Percentiles rank a stretch among this genome's conserved stretches.
Conservation (phyloP, 352 stramenopile species). For the Phytophthora niederhauseri region DNA sequence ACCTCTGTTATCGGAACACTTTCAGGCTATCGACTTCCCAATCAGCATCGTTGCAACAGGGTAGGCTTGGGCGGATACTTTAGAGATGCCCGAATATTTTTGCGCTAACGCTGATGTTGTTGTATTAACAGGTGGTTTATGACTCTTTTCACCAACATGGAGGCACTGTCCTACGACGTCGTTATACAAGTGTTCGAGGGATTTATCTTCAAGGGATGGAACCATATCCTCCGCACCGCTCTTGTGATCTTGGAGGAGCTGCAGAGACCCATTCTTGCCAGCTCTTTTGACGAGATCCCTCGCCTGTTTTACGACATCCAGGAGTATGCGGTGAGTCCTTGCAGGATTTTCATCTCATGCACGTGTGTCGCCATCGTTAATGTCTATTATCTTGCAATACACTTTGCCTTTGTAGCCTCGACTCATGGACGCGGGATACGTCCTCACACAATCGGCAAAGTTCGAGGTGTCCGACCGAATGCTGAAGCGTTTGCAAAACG, state of each 20-base stretch:
- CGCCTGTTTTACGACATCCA: slow-evolving; percentile 80
- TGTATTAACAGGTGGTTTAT: slow-evolving; percentile 73
- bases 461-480: slow-evolving; percentile 52
- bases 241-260: slow-evolving; percentile 58
- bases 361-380: not conserved
- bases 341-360: not conserved
- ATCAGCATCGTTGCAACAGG: slow-evolving; percentile 72
- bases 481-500: slow-evolving; percentile 35
- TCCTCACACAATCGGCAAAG: slow-evolving; percentile 31
- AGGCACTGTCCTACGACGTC: slow-evolving; percentile 64
- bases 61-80: slow-evolving; percentile 27
- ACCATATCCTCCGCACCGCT: slow-evolving; percentile 68
- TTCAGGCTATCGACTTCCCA: slow-evolving; percentile 66
- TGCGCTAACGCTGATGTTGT: not conserved
- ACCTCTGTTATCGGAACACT: slow-evolving; percentile 47
- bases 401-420: slow-evolving; percentile 31
- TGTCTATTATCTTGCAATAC: not conserved
- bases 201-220: slow-evolving; percentile 78
- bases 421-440: slow-evolving; percentile 27
- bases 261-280: slow-evolving; percentile 59
- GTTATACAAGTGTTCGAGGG: slow-evolving; percentile 67
- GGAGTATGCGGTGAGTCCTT: slow-evolving; percentile 55
- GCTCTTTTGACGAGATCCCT: slow-evolving; percentile 73
- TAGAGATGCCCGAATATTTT: not conserved
- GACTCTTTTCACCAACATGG: slow-evolving; percentile 82